Base-by-base conservation (phyloP, 495 filamentous ascomycete species). In the Hyaloscypha variabilis region DNA sequence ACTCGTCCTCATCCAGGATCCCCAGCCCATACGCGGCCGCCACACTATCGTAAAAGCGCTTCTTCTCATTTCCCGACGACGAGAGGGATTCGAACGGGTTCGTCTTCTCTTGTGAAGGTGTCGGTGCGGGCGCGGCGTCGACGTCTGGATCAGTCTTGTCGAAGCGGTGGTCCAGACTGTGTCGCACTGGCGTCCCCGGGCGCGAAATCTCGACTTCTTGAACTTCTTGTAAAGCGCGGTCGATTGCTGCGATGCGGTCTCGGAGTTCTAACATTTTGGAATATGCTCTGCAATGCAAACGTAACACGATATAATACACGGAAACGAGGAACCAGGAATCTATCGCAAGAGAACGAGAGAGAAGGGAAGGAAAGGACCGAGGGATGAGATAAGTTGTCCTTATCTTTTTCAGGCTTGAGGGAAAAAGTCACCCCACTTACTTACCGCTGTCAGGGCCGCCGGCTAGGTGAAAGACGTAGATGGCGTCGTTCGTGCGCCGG, bases 161-260 rank as follows among this genome's bases (percentile, higher is more conserved):
- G 24, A 66, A 66, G 30, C 58, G 64, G 58, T 66, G 64, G 34
- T 66, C 64, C 46, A 66, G 58, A 60, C 64, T 66, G 57, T 66
- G 64, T 46, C 64, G 64, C 13, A 56, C 50, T 14, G 64, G 64
- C n/a, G 62, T 58, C 0, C 36, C 28, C 11, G 46, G 34, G 29
- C 29, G 46, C 11, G 46, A 17, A 28, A 66, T 42, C 2, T 60
- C 63, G 21, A 65, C 19, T 21, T 66, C 64, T n/a, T 66, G 46
- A 14, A 28, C 28, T 23, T 61, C n/a, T 28, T 60, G 52, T 17
- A 66, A 50, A 8, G 64, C 64, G 5, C 14, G 8, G 8, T 66
- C 64, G 1, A 66, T 60, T 6, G 64, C 64, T 21, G 64, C 57
- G 25, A 66, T 66, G 3, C 64, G 42, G 56, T 66, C 64, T 30